Evolutionary conservation across 306 rosid species (phyloP).

Genomic region (Inga laurina): DNA sequence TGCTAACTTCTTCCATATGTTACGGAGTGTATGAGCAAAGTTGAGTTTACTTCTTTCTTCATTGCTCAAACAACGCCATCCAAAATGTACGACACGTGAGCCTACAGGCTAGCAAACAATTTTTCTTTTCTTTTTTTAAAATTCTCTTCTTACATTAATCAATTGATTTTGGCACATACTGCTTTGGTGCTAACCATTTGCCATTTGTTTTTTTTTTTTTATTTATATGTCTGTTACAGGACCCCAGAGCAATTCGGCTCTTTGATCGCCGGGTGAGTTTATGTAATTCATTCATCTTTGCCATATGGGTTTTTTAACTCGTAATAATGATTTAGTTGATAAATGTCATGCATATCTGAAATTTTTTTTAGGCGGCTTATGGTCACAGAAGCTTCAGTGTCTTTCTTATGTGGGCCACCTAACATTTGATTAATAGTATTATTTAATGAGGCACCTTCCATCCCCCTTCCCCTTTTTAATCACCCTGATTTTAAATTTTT

Average conservation of each 20-base stretch:
- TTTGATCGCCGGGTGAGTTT: constrained; percentile 92
- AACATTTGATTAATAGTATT: constrained; percentile 7
- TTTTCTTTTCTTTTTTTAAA: background rate
- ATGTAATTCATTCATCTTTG: background rate
- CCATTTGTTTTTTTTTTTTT: background rate
- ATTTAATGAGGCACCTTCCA: background rate
- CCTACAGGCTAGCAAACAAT: background rate
- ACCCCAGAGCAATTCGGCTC: constrained; percentile 83
- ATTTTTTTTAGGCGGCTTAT: constrained; percentile 6
- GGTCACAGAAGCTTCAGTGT: background rate
- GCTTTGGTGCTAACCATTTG: constrained; percentile 13
- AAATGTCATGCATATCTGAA: constrained; percentile 8
- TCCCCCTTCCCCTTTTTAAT: background rate
- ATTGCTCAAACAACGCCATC: background rate
- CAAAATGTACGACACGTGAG: background rate
- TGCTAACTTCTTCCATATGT: background rate
- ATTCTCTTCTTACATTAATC: background rate
- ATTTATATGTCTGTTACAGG: constrained; percentile 57
- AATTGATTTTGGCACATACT: constrained; percentile 4
- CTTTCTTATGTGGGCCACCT: constrained; percentile 2
- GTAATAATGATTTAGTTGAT: background rate
- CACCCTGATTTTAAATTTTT: background rate
- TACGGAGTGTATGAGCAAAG: constrained; percentile 9
- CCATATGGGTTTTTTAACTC: background rate
- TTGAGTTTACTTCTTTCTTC: background rate